phyloP scores from a whole-genome alignment of 768 basidiomycete genomes.

The Flagelloscypha sp. region DNA sequence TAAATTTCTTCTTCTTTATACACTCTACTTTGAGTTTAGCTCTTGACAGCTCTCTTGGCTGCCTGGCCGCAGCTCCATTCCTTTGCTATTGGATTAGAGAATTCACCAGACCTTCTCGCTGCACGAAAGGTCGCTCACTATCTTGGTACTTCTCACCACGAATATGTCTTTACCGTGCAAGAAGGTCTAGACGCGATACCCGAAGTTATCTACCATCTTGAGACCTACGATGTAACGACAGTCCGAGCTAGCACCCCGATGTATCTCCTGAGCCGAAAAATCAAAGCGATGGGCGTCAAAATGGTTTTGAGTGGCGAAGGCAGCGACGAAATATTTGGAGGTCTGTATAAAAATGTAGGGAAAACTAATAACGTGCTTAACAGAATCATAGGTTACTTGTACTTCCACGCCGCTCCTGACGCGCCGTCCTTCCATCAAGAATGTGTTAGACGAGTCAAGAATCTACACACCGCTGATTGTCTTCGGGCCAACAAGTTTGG shows the following conservation, averaged over 20 bases:
- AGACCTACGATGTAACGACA: conserved; percentile 98
- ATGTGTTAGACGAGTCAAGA: conserved; percentile 89
- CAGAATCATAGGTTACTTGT: conserved; percentile 71
- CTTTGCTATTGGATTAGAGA: conserved; percentile 91
- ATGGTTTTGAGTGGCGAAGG: conserved; percentile 99
- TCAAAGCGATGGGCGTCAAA: conserved; percentile 99
- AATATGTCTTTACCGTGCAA: conserved; percentile 96
- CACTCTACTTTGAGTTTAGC: conserved; percentile 6
- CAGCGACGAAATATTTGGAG: conserved; percentile 95
- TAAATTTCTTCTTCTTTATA: conserved; percentile 18
- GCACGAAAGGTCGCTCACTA: conserved; percentile 90
- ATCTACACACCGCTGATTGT: conserved; percentile 95
- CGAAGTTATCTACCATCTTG: conserved; percentile 96
- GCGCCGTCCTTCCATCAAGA: conserved; percentile 88
- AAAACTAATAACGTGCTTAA: conserved; percentile 8
- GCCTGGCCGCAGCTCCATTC: conserved; percentile 97
- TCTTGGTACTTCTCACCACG: conserved; percentile 93
- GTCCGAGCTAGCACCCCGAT: conserved; percentile 97
- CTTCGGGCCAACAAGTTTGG: conserved; percentile 95
- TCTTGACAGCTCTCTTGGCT: conserved; percentile 53
- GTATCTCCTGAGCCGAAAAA: conserved; percentile 96
- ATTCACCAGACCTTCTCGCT: conserved; percentile 91
- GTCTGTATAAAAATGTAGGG: conserved; percentile 28
- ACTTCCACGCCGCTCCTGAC: conserved; percentile 98
- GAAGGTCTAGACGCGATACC: conserved; percentile 96